These are phyloP conservation scores for Daldinia loculata DNA, from an alignment of 495 filamentous ascomycete genomes.

Conservation along the genomic window DNA sequence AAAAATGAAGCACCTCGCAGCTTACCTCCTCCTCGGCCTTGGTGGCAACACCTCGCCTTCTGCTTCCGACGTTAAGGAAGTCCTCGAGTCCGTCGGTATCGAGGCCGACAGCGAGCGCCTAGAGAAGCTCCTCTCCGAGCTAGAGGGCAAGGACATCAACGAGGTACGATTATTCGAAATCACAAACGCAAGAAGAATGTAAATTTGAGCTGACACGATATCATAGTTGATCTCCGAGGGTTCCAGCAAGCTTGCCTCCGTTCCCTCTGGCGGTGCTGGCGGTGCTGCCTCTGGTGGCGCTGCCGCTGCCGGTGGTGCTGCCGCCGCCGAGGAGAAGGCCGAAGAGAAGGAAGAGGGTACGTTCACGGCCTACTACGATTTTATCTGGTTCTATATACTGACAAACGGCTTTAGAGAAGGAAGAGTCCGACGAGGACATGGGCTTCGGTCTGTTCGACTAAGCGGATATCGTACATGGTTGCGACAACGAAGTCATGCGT, in stretches of 20 bases:
- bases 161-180: slow-evolving; percentile 65
- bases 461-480: slow-evolving; percentile 43
- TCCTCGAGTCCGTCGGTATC: slow-evolving; percentile 94
- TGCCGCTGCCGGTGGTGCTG: slow-evolving; percentile 72
- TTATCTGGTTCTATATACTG: slow-evolving; percentile 41
- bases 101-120: slow-evolving; percentile 92
- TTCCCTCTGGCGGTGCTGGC: slow-evolving; percentile 89
- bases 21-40: slow-evolving; percentile 95
- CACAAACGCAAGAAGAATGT: slow-evolving; percentile 23
- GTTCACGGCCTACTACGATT: slow-evolving; percentile 21
- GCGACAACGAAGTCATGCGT: slow-evolving; percentile 41
- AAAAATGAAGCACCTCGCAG: slow-evolving; percentile 99
- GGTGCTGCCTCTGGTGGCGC: slow-evolving; percentile 69
- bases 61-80: slow-evolving; percentile 84
- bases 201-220: slow-evolving; percentile 37
- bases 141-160: slow-evolving; percentile 97
- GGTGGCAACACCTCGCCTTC: slow-evolving; percentile 92
- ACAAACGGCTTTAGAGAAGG: slow-evolving; percentile 57
- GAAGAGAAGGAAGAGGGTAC: slow-evolving; percentile 79
- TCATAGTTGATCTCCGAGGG: slow-evolving; percentile 89
- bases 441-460: slow-evolving; percentile 99
- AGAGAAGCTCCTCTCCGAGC: slow-evolving; percentile 83
- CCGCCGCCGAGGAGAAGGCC: slow-evolving; percentile 71
- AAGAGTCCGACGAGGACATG: slow-evolving; percentile 99
- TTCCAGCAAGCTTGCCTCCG: slow-evolving; percentile 92